A percentile compares a stretch with the other conserved stretches of the same genome.
These are phyloP conservation scores for Eugenia klotzschiana DNA, from an alignment of 441 rosid genomes.

Conservation along the genomic window DNA sequence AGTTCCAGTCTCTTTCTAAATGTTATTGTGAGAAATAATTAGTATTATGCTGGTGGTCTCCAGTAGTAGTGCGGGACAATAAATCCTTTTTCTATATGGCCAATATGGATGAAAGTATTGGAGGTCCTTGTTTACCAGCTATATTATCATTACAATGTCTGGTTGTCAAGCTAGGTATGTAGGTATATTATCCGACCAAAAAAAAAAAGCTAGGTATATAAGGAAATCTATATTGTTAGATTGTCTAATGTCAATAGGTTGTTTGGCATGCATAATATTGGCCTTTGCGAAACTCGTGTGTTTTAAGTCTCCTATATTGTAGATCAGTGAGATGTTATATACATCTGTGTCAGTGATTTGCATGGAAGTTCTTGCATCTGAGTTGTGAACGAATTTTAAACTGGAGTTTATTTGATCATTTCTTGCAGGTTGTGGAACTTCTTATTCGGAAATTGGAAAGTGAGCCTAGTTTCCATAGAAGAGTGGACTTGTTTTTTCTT, in stretches of 20 bases:
- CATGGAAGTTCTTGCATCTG: neutral
- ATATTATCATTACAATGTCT: neutral
- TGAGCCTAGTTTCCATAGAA: conserved; percentile 74
- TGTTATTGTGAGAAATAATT: neutral
- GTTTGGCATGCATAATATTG: neutral
- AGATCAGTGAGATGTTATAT: neutral
- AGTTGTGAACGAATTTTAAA: neutral
- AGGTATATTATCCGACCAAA: too few species aligned
- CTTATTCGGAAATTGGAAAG: conserved; percentile 77
- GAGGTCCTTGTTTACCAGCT: neutral
- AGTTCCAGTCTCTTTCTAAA: neutral
- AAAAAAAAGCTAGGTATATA: neutral
- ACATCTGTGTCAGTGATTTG: neutral
- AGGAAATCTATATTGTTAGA: neutral
- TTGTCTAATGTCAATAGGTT: neutral
- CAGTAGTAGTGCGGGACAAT: neutral
- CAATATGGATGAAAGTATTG: neutral
- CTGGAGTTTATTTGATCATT: conserved; percentile 2
- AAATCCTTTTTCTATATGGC: neutral
- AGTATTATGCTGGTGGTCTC: neutral
- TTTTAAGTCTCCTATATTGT: neutral
- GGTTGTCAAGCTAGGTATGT: neutral
- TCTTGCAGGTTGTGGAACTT: conserved; percentile 89
- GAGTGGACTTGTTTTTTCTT: conserved; percentile 87
- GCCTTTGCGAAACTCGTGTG: neutral